Base-by-base conservation (phyloP, 78 protist genomes). In the Cavenderia fasciculata region DNA sequence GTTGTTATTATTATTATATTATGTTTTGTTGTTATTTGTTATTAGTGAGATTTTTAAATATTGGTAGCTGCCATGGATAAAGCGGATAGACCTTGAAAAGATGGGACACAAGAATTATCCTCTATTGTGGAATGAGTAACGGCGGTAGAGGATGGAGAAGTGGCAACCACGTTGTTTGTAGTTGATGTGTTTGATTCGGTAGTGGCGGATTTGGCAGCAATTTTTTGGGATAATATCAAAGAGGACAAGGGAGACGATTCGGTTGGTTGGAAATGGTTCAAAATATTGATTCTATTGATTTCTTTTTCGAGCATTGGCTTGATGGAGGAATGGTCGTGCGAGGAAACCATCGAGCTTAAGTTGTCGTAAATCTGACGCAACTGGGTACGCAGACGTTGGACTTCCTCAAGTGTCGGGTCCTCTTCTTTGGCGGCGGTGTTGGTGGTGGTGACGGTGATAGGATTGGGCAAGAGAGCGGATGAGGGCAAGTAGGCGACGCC, bases 221-320 rank as follows among this genome's bases (percentile, higher is more conserved):
- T n/a, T n/a, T n/a, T n/a, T n/a, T n/a, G n/a, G n/a, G n/a, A n/a
- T n/a, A n/a, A n/a, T n/a, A n/a, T n/a, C n/a, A n/a, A n/a, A n/a
- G n/a, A n/a, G n/a, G n/a, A n/a, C n/a, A n/a, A n/a, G n/a, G n/a
- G n/a, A n/a, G n/a, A n/a, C n/a, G 2, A 40, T 36, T 34, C 21
- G 14, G 43, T 29, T 63, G 25, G 12, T 63, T 63, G 21, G 8
- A n/a, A 47, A 2, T 40, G 8, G n/a, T 63, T 43, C 47, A 63
- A 21, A 63, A 38, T 7, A 4, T 40, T 33, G 72, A 82, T 82
- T 82, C 89, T 82, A 31, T 82, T 49, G 43, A 82, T 82, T 57
- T 82, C 89, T 56, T 82, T 82, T 8, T 38, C 54, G 21, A 82
- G 49, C 69, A 65, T 36, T 8, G 38, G 14, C 21, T 63, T 43